Evolutionary conservation across 495 filamentous ascomycete species (phyloP).

Genomic region (Pseudoneurospora amorphoporcata): DNA sequence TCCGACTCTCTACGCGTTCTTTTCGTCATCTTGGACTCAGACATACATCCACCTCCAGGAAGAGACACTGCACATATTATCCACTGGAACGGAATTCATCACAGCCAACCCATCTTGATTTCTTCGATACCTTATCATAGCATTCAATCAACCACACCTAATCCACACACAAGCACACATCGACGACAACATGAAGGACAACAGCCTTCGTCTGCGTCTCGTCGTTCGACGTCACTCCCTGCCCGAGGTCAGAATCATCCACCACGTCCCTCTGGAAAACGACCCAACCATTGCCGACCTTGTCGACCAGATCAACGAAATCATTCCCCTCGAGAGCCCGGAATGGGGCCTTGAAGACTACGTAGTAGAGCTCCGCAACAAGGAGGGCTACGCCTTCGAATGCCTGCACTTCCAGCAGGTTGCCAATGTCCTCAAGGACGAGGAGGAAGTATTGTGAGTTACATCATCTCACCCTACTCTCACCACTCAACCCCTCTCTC

Average conservation of each 20-base stretch:
- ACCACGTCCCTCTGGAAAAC: constrained; percentile 48
- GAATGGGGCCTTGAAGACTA: constrained; percentile 92
- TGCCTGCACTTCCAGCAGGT: constrained; percentile 81
- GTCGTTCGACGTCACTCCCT: constrained; percentile 71
- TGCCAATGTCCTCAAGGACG: constrained; percentile 59
- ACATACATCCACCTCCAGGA: neutral
- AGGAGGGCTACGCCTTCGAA: constrained; percentile 57
- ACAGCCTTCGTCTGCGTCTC: constrained; percentile 68
- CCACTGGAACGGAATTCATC: neutral
- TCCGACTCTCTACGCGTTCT: neutral
- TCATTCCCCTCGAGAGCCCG: constrained; percentile 71
- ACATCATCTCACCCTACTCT: neutral
- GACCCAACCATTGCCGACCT: constrained; percentile 68
- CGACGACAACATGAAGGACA: constrained; percentile 15
- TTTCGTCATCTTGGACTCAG: neutral
- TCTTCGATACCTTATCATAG: neutral
- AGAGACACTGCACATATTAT: neutral
- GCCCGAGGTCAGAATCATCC: constrained; percentile 65
- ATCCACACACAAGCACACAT: neutral
- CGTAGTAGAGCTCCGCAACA: constrained; percentile 60
- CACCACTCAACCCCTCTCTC: neutral
- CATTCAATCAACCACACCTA: neutral
- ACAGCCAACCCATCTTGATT: neutral
- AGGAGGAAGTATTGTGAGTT: constrained; percentile 72
- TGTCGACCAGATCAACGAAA: constrained; percentile 71